A percentile compares a stretch with the other conserved stretches of the same genome.
phyloP scores from a whole-genome alignment of 306 rosid species.

The Cucurbita moschata region DNA sequence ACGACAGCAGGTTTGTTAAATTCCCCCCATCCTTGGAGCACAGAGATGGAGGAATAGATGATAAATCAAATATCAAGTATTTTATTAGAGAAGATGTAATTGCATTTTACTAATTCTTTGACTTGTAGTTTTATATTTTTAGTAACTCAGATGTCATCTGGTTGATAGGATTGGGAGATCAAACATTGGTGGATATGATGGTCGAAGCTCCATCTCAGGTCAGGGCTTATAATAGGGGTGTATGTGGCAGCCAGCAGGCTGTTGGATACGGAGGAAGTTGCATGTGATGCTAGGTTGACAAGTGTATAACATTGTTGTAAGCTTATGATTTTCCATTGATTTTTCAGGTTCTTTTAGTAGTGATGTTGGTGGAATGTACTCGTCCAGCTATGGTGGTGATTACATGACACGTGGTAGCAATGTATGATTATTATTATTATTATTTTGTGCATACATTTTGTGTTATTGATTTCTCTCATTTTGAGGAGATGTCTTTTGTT shows the following conservation, averaged over 20 bases:
- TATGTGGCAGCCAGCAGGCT: conserved; percentile 65
- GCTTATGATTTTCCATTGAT: background rate
- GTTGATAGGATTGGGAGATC: conserved; percentile 58
- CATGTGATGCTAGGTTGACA: conserved; percentile 6
- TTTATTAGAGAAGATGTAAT: background rate
- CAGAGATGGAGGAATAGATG: background rate
- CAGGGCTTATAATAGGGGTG: conserved; percentile 47
- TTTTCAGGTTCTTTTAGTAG: conserved; percentile 56
- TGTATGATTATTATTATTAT: conserved; percentile 28
- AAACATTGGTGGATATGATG: conserved; percentile 56
- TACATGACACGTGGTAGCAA: conserved; percentile 65
- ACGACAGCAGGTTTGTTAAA: conserved; percentile 58
- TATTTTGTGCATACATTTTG: background rate
- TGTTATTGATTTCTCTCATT: background rate
- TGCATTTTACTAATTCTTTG: background rate
- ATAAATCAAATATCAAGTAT: background rate
- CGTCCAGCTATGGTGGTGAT: conserved; percentile 76
- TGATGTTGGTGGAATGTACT: conserved; percentile 60
- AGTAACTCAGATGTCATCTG: conserved; percentile 9
- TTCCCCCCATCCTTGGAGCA: background rate
- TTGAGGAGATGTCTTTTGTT: background rate
- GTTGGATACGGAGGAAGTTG: conserved; percentile 47
- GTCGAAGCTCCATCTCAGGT: conserved; percentile 51
- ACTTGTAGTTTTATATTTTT: background rate
- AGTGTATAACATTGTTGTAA: background rate